Evolutionary conservation across 768 basidiomycete species (phyloP).

Genomic region (Clitopilus passeckerianus): DNA sequence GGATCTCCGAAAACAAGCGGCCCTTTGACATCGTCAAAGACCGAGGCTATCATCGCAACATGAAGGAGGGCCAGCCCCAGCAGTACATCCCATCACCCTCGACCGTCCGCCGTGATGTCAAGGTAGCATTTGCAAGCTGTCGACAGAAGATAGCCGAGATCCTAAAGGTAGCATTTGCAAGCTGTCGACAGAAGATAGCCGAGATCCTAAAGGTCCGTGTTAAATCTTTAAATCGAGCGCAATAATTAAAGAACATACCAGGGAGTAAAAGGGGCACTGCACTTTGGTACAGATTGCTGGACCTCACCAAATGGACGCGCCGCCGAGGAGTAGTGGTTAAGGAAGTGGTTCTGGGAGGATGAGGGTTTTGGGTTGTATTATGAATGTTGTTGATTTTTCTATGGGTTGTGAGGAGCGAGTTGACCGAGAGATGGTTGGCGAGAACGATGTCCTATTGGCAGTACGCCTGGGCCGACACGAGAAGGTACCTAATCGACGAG

Average conservation of each 20-base stretch:
- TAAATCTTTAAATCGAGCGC: neutral
- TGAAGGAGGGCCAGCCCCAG: constrained; percentile 24
- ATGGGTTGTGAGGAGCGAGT: too few relatives aligned
- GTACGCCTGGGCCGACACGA: too few relatives aligned
- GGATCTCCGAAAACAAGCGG: constrained; percentile 26
- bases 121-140: constrained; percentile 18
- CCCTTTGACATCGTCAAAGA: constrained; percentile 32
- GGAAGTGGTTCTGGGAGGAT: too few relatives aligned
- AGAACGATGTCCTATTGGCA: too few relatives aligned
- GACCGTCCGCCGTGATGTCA: constrained; percentile 26
- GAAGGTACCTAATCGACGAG: too few relatives aligned
- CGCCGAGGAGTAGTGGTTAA: too few relatives aligned
- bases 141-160: constrained; percentile 17
- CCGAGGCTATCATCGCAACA: constrained; percentile 20
- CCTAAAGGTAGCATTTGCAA: constrained; percentile 21
- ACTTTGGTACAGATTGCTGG: constrained; percentile 22
- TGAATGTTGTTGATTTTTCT: too few relatives aligned
- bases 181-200: constrained; percentile 12
- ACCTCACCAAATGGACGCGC: constrained; percentile 21
- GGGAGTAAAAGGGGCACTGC: constrained; percentile 15
- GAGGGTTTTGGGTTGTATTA: too few relatives aligned
- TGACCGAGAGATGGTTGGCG: too few relatives aligned
- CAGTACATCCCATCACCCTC: constrained; percentile 22
- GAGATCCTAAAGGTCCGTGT: constrained; percentile 18
- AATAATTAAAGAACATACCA: neutral